Evolutionary conservation across 176 grass and related monocot genomes (phyloP), one percentile per base, ranked within the genome.

Genomic region (Hordeum marinum): DNA sequence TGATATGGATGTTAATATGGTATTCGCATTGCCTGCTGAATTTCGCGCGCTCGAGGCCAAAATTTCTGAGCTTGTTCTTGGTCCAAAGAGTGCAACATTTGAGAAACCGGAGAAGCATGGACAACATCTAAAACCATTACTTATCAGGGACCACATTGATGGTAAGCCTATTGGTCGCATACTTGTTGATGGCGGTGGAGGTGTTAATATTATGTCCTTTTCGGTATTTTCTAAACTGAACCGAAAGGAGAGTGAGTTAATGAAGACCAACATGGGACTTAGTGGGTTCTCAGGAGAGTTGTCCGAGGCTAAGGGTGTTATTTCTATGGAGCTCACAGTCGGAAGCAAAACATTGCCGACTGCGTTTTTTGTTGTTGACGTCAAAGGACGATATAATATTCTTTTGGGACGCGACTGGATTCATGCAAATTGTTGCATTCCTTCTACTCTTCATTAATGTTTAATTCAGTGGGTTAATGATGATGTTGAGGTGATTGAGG

Each of bases 151-250:
- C 29, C 29, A 29, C 7, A 12, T 57, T 3, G 17, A 76, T 58
- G 50, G 73, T 55, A 76, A 76, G 9, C 73, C 48, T n/a, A 32
- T 76, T 57, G 48, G 73, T 76, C 31, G 50, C 26, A 79, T 45
- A 39, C 77, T 79, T 79, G 58, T 43, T 43, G 78, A 80, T 2
- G 37, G 77, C 0, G 60, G 77, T 29, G 36, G 24, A 1, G 23
- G 77, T 0, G 37, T 79, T 20, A 64, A 79, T 29, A 61, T 79
- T 31, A 45, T 79, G 58, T 58, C 76, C 11, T 42, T 78, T 60
- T 78, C 15, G 0, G 75, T 78, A 9, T 78, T 60, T 25, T 41
- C 55, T 26, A 78, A 78, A 8, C 6, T 73, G 3, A 41, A 21
- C 57, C 57, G 57, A 60, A 60, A 60, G 10, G 21, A 60, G 57